Percentiles rank a stretch among this genome's conserved stretches.
phyloP scores from a whole-genome alignment of 345 rosid genomes.

The Excoecaria cochinchinensis region DNA sequence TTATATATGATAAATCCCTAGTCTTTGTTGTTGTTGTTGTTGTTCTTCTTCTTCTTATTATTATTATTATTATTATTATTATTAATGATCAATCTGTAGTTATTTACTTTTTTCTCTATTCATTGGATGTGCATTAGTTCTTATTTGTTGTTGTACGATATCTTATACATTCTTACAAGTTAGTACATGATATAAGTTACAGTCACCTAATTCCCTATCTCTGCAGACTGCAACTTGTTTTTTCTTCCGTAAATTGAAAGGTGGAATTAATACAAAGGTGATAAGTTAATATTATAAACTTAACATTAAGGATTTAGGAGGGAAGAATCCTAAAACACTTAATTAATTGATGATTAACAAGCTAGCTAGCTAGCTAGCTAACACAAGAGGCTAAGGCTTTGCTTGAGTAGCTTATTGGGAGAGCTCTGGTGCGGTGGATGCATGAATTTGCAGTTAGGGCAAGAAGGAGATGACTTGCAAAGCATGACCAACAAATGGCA shows the following conservation, averaged over 20 bases:
- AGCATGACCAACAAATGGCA: slow-evolving; percentile 92
- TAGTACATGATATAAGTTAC: slow-evolving; percentile 6
- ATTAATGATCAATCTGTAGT: too few relatives aligned
- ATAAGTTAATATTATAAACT: neutral
- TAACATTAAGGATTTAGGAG: neutral
- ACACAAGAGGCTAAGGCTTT: slow-evolving; percentile 55
- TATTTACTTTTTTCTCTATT: neutral
- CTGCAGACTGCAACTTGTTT: neutral
- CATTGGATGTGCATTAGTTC: neutral
- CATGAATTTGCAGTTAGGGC: slow-evolving; percentile 94
- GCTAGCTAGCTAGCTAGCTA: slow-evolving; percentile 15
- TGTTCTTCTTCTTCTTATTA: too few relatives aligned
- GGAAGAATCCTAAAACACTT: neutral
- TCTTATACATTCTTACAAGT: neutral
- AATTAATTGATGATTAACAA: neutral
- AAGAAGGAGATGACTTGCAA: slow-evolving; percentile 63
- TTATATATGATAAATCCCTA: too few relatives aligned
- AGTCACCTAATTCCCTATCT: neutral
- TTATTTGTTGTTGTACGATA: too few relatives aligned
- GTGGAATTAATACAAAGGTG: neutral
- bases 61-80: too few relatives aligned
- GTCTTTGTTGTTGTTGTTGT: too few relatives aligned
- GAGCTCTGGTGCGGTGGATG: slow-evolving; percentile 59
- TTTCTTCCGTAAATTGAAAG: neutral
- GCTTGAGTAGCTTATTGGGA: slow-evolving; percentile 42